A percentile compares a stretch with the other conserved stretches of the same genome.
Conservation (phyloP, 2,329 filamentous ascomycete genomes). For the Penicillium janthinellum region DNA sequence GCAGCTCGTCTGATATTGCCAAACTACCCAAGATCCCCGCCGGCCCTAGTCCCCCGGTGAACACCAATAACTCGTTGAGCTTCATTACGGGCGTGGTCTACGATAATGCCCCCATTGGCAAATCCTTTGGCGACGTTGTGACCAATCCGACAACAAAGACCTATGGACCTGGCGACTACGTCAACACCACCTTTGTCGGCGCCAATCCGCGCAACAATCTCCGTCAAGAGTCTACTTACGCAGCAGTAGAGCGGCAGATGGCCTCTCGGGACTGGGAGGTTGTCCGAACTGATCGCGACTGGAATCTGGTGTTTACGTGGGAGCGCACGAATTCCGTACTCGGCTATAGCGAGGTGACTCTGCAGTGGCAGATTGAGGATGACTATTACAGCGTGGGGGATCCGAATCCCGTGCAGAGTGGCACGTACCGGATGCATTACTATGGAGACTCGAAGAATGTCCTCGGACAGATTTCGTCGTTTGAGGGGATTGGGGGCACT, state of each 20-base stretch:
- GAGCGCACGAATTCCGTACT: slow-evolving; percentile 67
- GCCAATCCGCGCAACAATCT: slow-evolving; percentile 91
- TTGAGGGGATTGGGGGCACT: slow-evolving; percentile 66
- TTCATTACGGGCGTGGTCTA: slow-evolving; percentile 80
- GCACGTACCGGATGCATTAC: slow-evolving; percentile 78
- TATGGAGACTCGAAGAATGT: slow-evolving; percentile 78
- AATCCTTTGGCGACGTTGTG: slow-evolving; percentile 69
- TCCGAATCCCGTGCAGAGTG: slow-evolving; percentile 45
- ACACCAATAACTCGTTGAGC: slow-evolving; percentile 71
- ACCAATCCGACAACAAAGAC: slow-evolving; percentile 52
- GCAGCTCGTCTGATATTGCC: slow-evolving; percentile 45
- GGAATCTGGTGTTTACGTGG: slow-evolving; percentile 83
- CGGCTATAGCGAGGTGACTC: slow-evolving; percentile 74
- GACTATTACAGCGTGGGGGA: slow-evolving; percentile 49
- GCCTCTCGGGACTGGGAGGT: slow-evolving; percentile 60
- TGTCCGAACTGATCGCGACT: slow-evolving; percentile 75
- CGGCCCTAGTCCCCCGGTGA: slow-evolving; percentile 73
- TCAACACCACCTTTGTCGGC: slow-evolving; percentile 73
- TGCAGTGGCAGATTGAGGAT: slow-evolving; percentile 77
- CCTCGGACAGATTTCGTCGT: slow-evolving; percentile 62
- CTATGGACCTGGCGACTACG: slow-evolving; percentile 63
- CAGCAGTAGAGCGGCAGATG: slow-evolving; percentile 63
- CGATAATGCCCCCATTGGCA: slow-evolving; percentile 67
- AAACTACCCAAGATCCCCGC: slow-evolving; percentile 46
- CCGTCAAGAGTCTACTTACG: slow-evolving; percentile 74